Base-by-base conservation (phyloP, 371 early-diverging fungal genomes). In the Entomophthora muscae region DNA sequence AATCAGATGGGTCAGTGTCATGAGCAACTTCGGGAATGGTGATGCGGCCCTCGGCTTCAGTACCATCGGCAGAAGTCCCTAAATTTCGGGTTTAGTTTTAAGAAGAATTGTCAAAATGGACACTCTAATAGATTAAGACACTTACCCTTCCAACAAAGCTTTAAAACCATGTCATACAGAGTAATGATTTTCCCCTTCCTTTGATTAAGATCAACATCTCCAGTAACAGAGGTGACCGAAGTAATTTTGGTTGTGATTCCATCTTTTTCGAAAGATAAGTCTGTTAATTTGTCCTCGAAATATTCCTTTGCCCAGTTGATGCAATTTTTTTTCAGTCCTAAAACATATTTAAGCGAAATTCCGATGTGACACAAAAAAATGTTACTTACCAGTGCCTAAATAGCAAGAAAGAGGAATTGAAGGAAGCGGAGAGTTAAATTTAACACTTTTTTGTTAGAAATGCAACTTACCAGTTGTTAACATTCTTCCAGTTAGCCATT, bases 271-370 rank as follows among this genome's bases (percentile, higher is more conserved):
- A 71, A 69, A 27, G 76, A 71, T n/a, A 61, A 26, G 3, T 42
- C 52, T 42, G 12, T 30, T n/a, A 61, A 51, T 23, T 61, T 61
- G 3, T 30, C 42, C 2, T 31, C 42, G 56, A 92, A 77, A 70
- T 91, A 89, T 22, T 78, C 76, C 66, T 83, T 83, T 60, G 93
- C 85, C 95, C 95, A 95, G 32, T 71, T 77, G 32, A 86, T 62
- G 74, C 92, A 91, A 78, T 93, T 89, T 74, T 90, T 92, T n/a
- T 68, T 85, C 87, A 69, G 89, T 89, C 95, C 95, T 89, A 73
- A 82, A 65, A 53, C 28, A 57, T 23, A 24, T 7, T 22, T 53
- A 57, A 30, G 32, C 21, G 3, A 17, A 21, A 51, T n/a, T n/a
- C n/a, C n/a, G 31, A 42, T 29, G 52, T 51, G 13, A 52, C 42